Percentiles rank a stretch among this genome's conserved stretches.
Evolutionary conservation across 2,329 filamentous ascomycete genomes (phyloP).

Genomic region (Colletotrichum cereale): DNA sequence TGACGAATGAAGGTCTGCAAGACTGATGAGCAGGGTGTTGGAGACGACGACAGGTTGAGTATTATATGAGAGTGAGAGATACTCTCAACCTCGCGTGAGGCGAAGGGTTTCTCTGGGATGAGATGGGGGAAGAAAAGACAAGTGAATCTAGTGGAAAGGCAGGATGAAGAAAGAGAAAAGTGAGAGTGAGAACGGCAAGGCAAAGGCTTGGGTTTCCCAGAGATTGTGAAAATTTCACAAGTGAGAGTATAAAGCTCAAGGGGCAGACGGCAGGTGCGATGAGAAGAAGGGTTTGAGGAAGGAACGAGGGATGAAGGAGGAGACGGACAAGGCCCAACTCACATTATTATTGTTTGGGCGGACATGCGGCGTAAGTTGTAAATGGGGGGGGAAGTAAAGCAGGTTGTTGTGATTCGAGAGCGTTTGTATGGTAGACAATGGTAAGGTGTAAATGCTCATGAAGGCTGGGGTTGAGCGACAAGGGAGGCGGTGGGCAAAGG

Average conservation of each 20-base stretch:
- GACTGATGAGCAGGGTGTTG: constrained; percentile 5
- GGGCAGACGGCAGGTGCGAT: constrained; percentile 9
- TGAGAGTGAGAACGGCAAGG: background rate
- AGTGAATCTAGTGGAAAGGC: background rate
- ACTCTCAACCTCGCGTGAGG: background rate
- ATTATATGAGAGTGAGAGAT: constrained; percentile 16
- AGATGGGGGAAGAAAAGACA: background rate
- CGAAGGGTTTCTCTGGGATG: background rate
- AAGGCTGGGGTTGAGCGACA: constrained; percentile 33
- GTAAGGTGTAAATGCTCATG: constrained; percentile 23
- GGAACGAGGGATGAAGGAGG: background rate
- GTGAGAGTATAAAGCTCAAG: background rate
- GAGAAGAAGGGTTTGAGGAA: constrained; percentile 27
- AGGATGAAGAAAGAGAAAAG: background rate
- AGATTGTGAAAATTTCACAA: background rate
- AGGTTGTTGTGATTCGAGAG: constrained; percentile 4
- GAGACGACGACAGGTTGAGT: background rate
- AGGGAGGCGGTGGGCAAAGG: constrained; percentile 27
- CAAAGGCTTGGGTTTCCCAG: too few relatives aligned
- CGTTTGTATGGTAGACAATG: constrained; percentile 37
- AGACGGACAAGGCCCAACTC: constrained; percentile 23
- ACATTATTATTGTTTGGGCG: constrained; percentile 36
- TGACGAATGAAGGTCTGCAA: constrained; percentile 3
- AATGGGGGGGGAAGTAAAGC: constrained; percentile 9
- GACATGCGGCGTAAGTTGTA: constrained; percentile 16